Evolutionary conservation across 2,329 filamentous ascomycete species (phyloP).

Genomic region (Verticillium nonalfalfae): DNA sequence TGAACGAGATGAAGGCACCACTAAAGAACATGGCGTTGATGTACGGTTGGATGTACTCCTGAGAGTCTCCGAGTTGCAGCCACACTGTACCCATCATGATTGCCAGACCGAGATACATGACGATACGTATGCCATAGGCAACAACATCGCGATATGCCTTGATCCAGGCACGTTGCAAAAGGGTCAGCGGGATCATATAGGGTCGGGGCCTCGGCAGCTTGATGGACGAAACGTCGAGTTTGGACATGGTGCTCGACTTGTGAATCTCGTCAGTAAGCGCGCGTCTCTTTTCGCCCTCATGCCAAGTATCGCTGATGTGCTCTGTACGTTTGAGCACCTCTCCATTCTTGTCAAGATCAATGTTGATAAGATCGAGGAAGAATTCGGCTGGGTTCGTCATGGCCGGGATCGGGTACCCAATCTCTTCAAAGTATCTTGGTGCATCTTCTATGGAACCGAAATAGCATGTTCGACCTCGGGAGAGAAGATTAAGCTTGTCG

Average conservation of each 20-base stretch:
- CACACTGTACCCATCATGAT: slow-evolving; percentile 88
- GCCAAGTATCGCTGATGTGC: slow-evolving; percentile 17
- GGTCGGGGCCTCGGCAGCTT: slow-evolving; percentile 33
- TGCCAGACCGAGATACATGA: slow-evolving; percentile 71
- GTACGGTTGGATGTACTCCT: slow-evolving; percentile 71
- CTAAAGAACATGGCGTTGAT: slow-evolving; percentile 79
- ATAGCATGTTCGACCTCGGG: slow-evolving; percentile 64
- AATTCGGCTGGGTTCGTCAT: slow-evolving; percentile 78
- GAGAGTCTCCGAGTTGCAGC: slow-evolving; percentile 61
- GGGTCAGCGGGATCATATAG: slow-evolving; percentile 48
- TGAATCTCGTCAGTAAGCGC: neutral
- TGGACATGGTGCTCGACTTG: neutral
- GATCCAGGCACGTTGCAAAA: slow-evolving; percentile 74
- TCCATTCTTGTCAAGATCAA: slow-evolving; percentile 58
- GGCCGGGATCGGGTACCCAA: slow-evolving; percentile 57
- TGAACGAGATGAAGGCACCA: slow-evolving; percentile 71
- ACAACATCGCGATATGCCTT: slow-evolving; percentile 82
- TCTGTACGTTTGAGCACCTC: slow-evolving; percentile 18
- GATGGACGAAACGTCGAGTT: slow-evolving; percentile 4
- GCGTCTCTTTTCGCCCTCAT: slow-evolving; percentile 12
- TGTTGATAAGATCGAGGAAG: slow-evolving; percentile 71
- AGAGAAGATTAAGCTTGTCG: slow-evolving; percentile 71
- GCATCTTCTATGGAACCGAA: slow-evolving; percentile 58
- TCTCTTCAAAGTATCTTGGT: slow-evolving; percentile 54
- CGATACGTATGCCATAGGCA: slow-evolving; percentile 74